These are phyloP conservation scores for Trypanosoma congolense DNA, from an alignment of 208 protist species.

Conservation along the genomic window DNA sequence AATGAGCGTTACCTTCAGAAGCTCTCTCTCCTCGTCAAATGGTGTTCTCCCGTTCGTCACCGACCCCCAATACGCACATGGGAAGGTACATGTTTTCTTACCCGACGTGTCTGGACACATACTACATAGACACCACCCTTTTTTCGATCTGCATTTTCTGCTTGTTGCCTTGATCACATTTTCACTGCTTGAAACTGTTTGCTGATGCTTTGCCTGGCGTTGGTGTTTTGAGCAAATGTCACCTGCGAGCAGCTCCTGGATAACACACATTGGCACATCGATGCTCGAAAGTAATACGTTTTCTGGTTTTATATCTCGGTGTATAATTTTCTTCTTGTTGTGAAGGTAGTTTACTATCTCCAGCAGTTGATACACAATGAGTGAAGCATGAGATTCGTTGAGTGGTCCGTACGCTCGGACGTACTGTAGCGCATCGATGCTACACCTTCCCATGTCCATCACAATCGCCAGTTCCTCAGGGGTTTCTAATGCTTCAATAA, in stretches of 20 bases:
- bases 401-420: constrained; percentile 51
- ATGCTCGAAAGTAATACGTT: constrained; percentile 63
- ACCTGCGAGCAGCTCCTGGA: constrained; percentile 40
- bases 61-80: constrained; percentile 4
- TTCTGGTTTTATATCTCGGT: constrained; percentile 84
- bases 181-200: not conserved
- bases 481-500: constrained; percentile 68
- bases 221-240: too few species aligned
- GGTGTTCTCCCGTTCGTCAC: not conserved
- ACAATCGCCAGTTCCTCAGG: constrained; percentile 76
- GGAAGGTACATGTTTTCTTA: not conserved
- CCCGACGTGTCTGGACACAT: not conserved
- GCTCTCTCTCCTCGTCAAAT: constrained; percentile 13
- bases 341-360: constrained; percentile 70
- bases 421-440: constrained; percentile 64
- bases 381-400: constrained; percentile 47
- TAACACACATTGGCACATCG: constrained; percentile 29
- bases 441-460: constrained; percentile 60
- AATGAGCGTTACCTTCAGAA: constrained; percentile 68
- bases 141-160: not conserved
- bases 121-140: not conserved
- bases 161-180: too few species aligned
- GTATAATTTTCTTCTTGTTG: constrained; percentile 53
- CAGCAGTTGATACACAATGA: constrained; percentile 74
- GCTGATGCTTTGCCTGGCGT: too few species aligned